Evolutionary conservation across 176 grass and related monocot genomes (phyloP), one percentile per base, ranked within the genome.

Genomic region (Triticum monococcum): DNA sequence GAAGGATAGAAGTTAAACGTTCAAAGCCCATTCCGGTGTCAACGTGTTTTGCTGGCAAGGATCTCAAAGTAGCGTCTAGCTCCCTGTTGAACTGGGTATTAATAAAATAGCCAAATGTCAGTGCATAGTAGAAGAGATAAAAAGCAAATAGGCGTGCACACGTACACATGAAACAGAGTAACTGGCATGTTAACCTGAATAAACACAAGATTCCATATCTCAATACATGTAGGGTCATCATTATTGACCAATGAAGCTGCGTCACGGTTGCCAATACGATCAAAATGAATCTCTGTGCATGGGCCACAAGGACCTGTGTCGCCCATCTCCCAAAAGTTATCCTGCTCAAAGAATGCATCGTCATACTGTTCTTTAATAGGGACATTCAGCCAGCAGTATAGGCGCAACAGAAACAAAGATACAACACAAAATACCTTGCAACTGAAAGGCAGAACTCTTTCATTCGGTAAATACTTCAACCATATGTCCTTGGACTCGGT

Each of bases 271-370:
- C 93, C 93, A 81, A 98, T 35, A 45, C 92, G 91, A 43, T 98
- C 96, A 69, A 96, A 98, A 87, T 98, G 93, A 60, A 98, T 98
- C 88, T 98, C 96, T 41, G 96, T 98, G 76, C 96, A 98, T 6
- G 92, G 96, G 8, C 96, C 96, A 40, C 96, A 98, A 28, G 96
- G 93, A 48, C 96, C 93, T 77, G 93, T 98, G 77, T 98, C 93
- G 25, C 96, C 96, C 93, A 92, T 94, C 88, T 96, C 96, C 96
- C 96, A 98, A 72, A 98, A 96, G 72, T 98, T 98, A 32, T 98
- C 96, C 91, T 54, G 50, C 50, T 54, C 50, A 54, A 54, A 54
- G 50, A n/a, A 54, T 54, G 50, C 50, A 54, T 54, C 2, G 16
- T 52, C n/a, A n/a, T n/a, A n/a, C n/a, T 17, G 50, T n/a, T 54